Evolutionary conservation across 2,329 filamentous ascomycete species (phyloP).

Genomic region (Curvularia sp.): DNA sequence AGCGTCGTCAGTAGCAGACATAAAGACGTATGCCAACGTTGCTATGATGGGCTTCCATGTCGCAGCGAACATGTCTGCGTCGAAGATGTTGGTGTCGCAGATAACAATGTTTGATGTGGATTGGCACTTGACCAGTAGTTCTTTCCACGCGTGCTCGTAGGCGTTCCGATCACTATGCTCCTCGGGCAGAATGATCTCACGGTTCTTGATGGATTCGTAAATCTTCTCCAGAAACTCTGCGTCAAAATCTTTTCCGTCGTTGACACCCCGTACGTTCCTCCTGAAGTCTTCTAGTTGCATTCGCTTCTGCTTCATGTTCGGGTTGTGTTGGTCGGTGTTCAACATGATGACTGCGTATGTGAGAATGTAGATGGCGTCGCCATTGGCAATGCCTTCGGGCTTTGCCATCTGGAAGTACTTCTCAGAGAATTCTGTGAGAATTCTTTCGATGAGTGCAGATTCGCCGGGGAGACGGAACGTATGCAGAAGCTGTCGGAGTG

Average conservation of each 20-base stretch:
- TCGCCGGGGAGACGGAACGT: constrained; percentile 94
- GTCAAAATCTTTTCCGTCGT: constrained; percentile 83
- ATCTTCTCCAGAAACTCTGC: constrained; percentile 84
- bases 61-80: constrained; percentile 95
- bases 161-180: constrained; percentile 97
- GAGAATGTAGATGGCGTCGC: constrained; percentile 87
- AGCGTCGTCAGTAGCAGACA: constrained; percentile 95
- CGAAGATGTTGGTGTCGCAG: constrained; percentile 92
- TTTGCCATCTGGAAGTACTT: constrained; percentile 77
- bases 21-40: constrained; percentile 96
- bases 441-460: constrained; percentile 88
- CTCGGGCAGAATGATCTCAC: constrained; percentile 95
- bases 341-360: constrained; percentile 97
- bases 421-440: constrained; percentile 85
- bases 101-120: constrained; percentile 75
- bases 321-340: constrained; percentile 96
- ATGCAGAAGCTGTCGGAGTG: constrained; percentile 83
- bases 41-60: constrained; percentile 96
- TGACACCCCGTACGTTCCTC: constrained; percentile 88
- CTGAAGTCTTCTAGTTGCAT: constrained; percentile 87
- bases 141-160: constrained; percentile 97
- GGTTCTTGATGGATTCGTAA: constrained; percentile 87
- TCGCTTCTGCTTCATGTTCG: constrained; percentile 81
- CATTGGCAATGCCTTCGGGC: constrained; percentile 78
- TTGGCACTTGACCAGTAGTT: constrained; percentile 84